Conservation (phyloP, 2,329 filamentous ascomycete species). For the Scedosporium aurantiacum region DNA sequence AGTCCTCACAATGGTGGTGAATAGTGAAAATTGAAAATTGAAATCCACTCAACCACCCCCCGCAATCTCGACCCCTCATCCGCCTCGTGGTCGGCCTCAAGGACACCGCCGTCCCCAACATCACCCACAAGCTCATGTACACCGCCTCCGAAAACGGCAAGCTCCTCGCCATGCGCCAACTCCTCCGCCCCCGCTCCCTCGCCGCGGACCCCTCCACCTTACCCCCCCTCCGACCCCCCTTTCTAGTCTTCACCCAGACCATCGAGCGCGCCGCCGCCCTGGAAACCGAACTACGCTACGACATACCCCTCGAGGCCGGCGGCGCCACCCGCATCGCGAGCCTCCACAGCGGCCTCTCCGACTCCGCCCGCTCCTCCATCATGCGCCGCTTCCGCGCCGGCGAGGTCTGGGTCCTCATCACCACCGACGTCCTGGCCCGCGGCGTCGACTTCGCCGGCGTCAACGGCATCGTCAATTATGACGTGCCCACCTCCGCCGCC, state of each 20-base stretch:
- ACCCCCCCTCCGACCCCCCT: conserved; percentile 65
- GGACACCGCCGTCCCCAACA: conserved; percentile 87
- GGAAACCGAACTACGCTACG: conserved; percentile 82
- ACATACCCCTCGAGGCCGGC: conserved; percentile 81
- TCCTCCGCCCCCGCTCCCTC: conserved; percentile 58
- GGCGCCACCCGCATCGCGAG: conserved; percentile 78
- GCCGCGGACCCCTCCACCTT: conserved; percentile 36
- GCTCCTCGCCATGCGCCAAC: conserved; percentile 77
- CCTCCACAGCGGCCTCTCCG: conserved; percentile 76
- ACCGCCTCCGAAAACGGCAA: conserved; percentile 90
- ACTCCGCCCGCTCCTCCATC: conserved; percentile 62
- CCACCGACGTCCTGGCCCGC: conserved; percentile 83
- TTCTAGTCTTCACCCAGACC: conserved; percentile 92
- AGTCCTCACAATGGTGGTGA: too few species aligned
- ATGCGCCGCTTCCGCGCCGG: conserved; percentile 86
- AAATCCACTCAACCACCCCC: conserved; percentile 23
- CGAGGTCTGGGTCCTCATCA: conserved; percentile 94
- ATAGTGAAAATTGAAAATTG: too few species aligned
- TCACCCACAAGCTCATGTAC: conserved; percentile 80
- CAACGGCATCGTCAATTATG: conserved; percentile 95
- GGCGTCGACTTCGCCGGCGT: conserved; percentile 92
- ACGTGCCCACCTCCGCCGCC: conserved; percentile 83
- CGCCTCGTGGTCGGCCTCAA: conserved; percentile 92
- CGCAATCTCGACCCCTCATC: conserved; percentile 52
- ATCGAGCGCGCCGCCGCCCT: conserved; percentile 83